Evolutionary conservation across 768 basidiomycete genomes (phyloP).

Genomic region (Jaapia argillacea): DNA sequence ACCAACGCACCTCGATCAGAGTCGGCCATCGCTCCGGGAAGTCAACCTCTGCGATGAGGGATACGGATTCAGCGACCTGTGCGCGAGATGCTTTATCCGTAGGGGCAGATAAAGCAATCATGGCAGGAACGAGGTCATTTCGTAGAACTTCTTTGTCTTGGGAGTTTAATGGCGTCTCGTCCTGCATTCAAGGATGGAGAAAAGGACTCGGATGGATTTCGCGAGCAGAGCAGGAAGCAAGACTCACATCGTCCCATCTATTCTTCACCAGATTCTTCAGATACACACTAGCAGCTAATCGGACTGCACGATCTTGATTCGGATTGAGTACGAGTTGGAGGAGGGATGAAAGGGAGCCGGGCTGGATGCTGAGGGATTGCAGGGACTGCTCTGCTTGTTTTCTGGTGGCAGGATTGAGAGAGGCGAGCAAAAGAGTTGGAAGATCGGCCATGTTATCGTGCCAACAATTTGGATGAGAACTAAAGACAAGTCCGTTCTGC

Average conservation of each 20-base stretch:
- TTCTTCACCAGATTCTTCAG: conserved; percentile 87
- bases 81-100: conserved; percentile 64
- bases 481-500: too few relatives aligned
- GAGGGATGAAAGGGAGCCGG: conserved; percentile 72
- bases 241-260: conserved; percentile 79
- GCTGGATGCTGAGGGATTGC: conserved; percentile 51
- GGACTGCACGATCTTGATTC: conserved; percentile 54
- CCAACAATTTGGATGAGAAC: too few relatives aligned
- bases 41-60: conserved; percentile 85
- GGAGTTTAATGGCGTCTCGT: conserved; percentile 59
- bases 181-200: conserved; percentile 26
- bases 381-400: conserved; percentile 81
- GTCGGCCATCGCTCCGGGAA: conserved; percentile 86
- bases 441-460: conserved; percentile 48
- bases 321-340: conserved; percentile 67
- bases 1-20: conserved; percentile 73
- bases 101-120: conserved; percentile 75
- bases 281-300: conserved; percentile 82
- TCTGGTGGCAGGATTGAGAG: conserved; percentile 56
- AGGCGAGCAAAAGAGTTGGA: conserved; percentile 59
- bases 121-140: conserved; percentile 76
- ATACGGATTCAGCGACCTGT: conserved; percentile 89
- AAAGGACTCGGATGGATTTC: conserved; percentile 7
- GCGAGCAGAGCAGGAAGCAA: conserved; percentile 2
- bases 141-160: conserved; percentile 69